A percentile compares a stretch with the other conserved stretches of the same genome.
These are phyloP conservation scores for Myxozyma lipomycoides DNA, from an alignment of 805 yeast genomes.

Conservation along the genomic window DNA sequence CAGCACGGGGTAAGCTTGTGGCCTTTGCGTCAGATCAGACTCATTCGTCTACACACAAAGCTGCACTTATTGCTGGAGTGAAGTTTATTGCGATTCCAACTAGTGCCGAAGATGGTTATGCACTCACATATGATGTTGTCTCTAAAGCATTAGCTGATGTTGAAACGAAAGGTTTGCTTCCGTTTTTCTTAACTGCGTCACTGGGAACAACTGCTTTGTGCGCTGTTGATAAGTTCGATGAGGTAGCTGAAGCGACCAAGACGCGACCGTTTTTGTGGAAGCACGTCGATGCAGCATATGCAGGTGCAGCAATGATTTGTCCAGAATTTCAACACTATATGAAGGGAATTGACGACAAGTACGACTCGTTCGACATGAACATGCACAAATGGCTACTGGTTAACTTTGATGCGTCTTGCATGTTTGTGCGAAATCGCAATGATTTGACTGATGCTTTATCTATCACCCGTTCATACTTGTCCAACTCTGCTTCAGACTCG, in stretches of 20 bases:
- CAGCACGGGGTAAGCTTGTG: slow-evolving; percentile 29
- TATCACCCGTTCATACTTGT: slow-evolving; percentile 27
- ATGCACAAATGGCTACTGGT: slow-evolving; percentile 32
- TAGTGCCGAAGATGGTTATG: slow-evolving; percentile 22
- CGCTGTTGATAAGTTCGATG: slow-evolving; percentile 28
- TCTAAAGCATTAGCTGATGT: slow-evolving; percentile 17
- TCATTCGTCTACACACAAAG: slow-evolving; percentile 31
- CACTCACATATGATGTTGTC: slow-evolving; percentile 20
- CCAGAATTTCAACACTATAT: slow-evolving; percentile 24
- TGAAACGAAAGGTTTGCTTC: slow-evolving; percentile 23
- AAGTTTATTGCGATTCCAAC: slow-evolving; percentile 23
- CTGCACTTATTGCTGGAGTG: slow-evolving; percentile 31
- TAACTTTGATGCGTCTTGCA: slow-evolving; percentile 30
- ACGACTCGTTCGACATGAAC: slow-evolving; percentile 31
- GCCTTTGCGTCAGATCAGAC: slow-evolving; percentile 30
- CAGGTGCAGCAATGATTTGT: slow-evolving; percentile 30
- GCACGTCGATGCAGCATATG: slow-evolving; percentile 31
- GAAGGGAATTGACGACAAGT: slow-evolving; percentile 20
- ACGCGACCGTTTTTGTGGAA: slow-evolving; percentile 23
- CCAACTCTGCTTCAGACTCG: slow-evolving; percentile 26
- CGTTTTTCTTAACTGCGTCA: slow-evolving; percentile 29
- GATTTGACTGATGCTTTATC: slow-evolving; percentile 28
- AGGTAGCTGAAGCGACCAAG: slow-evolving; percentile 17
- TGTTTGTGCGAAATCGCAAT: slow-evolving; percentile 25
- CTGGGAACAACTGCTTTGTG: slow-evolving; percentile 31